Evolutionary conservation across 2,329 filamentous ascomycete species (phyloP), one percentile per base, ranked within the genome.

Genomic region (Diaporthe vaccinii): DNA sequence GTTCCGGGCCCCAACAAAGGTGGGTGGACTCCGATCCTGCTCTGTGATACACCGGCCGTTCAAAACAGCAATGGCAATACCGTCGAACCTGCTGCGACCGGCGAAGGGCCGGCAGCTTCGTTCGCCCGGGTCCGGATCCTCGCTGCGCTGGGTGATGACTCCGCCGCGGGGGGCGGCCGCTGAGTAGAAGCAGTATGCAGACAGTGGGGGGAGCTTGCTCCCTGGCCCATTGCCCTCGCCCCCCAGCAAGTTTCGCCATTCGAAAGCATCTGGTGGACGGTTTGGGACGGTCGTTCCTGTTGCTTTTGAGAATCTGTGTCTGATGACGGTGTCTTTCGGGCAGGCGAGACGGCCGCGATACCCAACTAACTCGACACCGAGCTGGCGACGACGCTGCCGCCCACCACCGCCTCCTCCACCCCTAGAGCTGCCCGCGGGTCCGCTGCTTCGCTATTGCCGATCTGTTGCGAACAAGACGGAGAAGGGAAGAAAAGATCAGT

Each of bases 161-260:
- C 73, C 39, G 61, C 75, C 68, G 73, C 61, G 73, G 72, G 72
- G 59, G 36, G 65, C 49, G 49, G 39, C 36, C 55, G 59, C 68
- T 55, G 59, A 51, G 41, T 49, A 69, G 31, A 72, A 68, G 58
- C 51, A 73, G 67, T 61, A 67, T 72, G 73, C 59, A 41, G 28
- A 70, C 49, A 44, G 67, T 62, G 65, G 58, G 65, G 65, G 70
- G 51, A 67, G 73, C 72, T 74, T 49, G 22, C 49, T 53, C 71
- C 62, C 55, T 41, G 25, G 31, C 55, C 34, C 51, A 31, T 53
- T 73, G 28, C 25, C 36, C 25, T 31, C 69, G 55, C 49, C 46
- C 62, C 25, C 34, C 55, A 55, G 44, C 74, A 57, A 68, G 39
- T 41, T 39, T 58, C 14, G 41, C 46, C 73, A 39, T 36, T 51